Percentiles rank a stretch among this genome's conserved stretches.
phyloP scores from a whole-genome alignment of 371 early-diverging fungal species.

The Rozella allomycis region DNA sequence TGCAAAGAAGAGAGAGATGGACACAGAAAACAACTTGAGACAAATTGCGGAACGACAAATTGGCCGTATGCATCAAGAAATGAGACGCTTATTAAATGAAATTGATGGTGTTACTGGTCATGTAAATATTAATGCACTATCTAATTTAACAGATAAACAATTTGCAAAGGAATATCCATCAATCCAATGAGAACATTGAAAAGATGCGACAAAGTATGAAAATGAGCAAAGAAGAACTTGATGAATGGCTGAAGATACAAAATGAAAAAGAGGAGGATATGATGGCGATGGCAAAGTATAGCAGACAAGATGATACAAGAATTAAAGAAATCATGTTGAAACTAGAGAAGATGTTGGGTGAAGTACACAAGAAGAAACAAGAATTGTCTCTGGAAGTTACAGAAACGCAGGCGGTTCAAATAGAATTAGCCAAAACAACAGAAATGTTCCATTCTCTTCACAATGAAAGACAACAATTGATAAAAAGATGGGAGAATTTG shows the following conservation, averaged over 20 bases:
- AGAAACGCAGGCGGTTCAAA: constrained; percentile 29
- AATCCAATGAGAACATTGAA: constrained; percentile 22
- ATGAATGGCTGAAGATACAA: constrained; percentile 29
- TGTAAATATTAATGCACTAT: constrained; percentile 4
- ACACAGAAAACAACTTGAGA: constrained; percentile 31
- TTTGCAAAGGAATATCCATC: constrained; percentile 24
- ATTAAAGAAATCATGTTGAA: constrained; percentile 19
- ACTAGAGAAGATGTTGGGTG: constrained; percentile 21
- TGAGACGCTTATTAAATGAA: constrained; percentile 16
- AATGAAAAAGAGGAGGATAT: constrained; percentile 33
- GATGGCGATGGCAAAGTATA: constrained; percentile 21
- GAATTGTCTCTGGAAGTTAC: constrained; percentile 22
- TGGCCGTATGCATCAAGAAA: constrained; percentile 19
- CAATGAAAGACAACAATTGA: constrained; percentile 22
- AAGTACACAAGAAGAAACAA: constrained; percentile 23
- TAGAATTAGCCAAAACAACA: constrained; percentile 26
- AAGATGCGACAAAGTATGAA: constrained; percentile 16
- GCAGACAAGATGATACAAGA: constrained; percentile 24
- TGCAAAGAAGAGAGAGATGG: constrained; percentile 24
- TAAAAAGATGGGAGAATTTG: constrained; percentile 24
- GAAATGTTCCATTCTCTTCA: constrained; percentile 22
- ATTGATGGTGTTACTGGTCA: constrained; percentile 15
- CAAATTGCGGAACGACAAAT: constrained; percentile 24
- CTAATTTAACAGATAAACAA: constrained; percentile 10
- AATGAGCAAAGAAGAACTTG: constrained; percentile 22